Conservation (phyloP, 345 rosid species). For the Zanthoxylum bungeanum region DNA sequence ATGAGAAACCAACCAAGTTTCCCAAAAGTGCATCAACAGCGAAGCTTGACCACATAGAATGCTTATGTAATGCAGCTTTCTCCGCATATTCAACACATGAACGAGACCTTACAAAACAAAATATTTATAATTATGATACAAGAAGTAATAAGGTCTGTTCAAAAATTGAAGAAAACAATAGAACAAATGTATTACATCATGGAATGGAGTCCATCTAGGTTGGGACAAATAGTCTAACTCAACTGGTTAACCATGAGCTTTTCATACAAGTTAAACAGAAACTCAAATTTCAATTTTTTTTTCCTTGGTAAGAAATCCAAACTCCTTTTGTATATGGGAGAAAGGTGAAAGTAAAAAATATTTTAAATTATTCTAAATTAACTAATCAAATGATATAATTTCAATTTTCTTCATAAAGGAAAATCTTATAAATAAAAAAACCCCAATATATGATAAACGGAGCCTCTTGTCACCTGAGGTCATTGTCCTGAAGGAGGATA, state of each 20-base stretch:
- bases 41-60: conserved; percentile 83
- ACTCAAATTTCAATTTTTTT: not conserved
- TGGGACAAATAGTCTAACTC: not conserved
- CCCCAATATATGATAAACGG: not conserved
- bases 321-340: not conserved
- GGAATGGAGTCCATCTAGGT: not conserved
- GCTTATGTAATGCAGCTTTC: conserved; percentile 67
- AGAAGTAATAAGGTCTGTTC: not conserved
- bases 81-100: conserved; percentile 78
- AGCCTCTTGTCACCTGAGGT: conserved; percentile 46
- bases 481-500: conserved; percentile 54
- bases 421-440: not conserved
- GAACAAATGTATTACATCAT: not conserved
- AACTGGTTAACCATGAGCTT: not conserved
- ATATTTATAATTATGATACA: conserved; percentile 6
- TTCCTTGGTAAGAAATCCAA: not conserved
- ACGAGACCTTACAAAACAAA: conserved; percentile 53
- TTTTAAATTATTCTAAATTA: not conserved
- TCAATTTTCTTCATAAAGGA: not conserved
- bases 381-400: not conserved
- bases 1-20: conserved; percentile 55
- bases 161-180: conserved; percentile 18
- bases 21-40: conserved; percentile 77
- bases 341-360: not conserved
- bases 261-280: conserved; percentile 12